Percentiles rank a stretch among this genome's conserved stretches.
phyloP scores from a whole-genome alignment of 106 monocot genomes.

The Dendrobium chrysotoxum region DNA sequence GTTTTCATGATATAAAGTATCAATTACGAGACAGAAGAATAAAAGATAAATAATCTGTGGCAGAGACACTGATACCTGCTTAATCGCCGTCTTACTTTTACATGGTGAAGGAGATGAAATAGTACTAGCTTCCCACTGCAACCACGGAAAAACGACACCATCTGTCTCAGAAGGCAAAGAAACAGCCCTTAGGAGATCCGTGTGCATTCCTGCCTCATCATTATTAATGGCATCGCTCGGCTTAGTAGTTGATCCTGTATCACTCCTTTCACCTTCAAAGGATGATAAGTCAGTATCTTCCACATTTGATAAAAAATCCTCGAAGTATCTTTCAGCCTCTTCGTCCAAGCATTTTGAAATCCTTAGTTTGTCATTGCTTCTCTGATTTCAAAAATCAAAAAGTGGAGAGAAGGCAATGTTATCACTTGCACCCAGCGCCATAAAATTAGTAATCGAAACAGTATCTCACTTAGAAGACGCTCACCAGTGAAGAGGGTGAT shows the following conservation, averaged over 20 bases:
- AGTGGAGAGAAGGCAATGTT: neutral
- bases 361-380: constrained; percentile 54
- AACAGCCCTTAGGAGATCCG: constrained; percentile 15
- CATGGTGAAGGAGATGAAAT: constrained; percentile 33
- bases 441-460: too few species aligned
- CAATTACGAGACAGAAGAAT: too few species aligned
- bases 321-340: constrained; percentile 90
- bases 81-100: constrained; percentile 21
- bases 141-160: constrained; percentile 89
- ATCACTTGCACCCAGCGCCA: neutral
- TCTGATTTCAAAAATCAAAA: constrained; percentile 26
- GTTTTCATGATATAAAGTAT: neutral
- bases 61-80: too few species aligned
- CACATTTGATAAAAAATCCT: constrained; percentile 90
- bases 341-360: constrained; percentile 69
- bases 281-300: constrained; percentile 97
- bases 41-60: too few species aligned
- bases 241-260: constrained; percentile 59
- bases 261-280: constrained; percentile 94
- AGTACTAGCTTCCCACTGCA: constrained; percentile 86
- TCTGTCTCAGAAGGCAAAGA: constrained; percentile 41
- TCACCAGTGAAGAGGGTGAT: constrained; percentile 51
- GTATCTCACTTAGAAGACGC: neutral
- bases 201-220: constrained; percentile 3
- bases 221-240: constrained; percentile 10